These are phyloP conservation scores for Fusarium keratoplasticum DNA, from an alignment of 2,329 filamentous ascomycete species.

Conservation along the genomic window DNA sequence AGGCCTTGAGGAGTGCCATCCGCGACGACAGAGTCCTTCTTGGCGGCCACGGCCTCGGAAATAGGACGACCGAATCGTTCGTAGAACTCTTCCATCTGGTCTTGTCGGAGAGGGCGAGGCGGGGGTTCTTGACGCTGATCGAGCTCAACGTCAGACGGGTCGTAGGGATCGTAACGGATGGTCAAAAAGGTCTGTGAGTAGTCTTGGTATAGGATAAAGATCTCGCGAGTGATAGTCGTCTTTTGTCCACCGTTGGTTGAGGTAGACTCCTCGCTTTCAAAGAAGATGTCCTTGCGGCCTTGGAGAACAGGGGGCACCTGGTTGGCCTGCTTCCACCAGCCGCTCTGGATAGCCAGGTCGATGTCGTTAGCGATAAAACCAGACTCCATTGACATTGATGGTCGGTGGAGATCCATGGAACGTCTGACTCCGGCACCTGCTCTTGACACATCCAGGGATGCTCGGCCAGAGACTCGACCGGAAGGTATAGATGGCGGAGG, in stretches of 20 bases:
- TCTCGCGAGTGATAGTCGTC: conserved; percentile 78
- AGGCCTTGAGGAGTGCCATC: conserved; percentile 85
- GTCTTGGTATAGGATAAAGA: conserved; percentile 92
- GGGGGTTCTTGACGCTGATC: conserved; percentile 90
- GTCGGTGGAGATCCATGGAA: conserved; percentile 81
- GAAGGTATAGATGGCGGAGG: conserved; percentile 52
- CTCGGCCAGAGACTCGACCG: conserved; percentile 43
- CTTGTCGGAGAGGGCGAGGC: conserved; percentile 84
- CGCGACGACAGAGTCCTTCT: conserved; percentile 84
- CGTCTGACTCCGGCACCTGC: conserved; percentile 58
- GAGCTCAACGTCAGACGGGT: conserved; percentile 77
- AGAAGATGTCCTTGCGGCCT: conserved; percentile 83
- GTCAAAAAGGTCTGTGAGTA: conserved; percentile 95
- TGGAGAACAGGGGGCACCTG: conserved; percentile 85
- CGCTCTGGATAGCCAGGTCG: conserved; percentile 77
- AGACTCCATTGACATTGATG: conserved; percentile 78
- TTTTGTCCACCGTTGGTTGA: conserved; percentile 77
- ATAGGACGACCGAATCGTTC: conserved; percentile 84
- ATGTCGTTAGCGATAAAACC: conserved; percentile 90
- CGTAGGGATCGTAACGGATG: conserved; percentile 79
- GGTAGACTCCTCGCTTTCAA: conserved; percentile 83
- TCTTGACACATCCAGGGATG: conserved; percentile 53
- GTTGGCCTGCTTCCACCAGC: conserved; percentile 90
- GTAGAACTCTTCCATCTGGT: conserved; percentile 91
- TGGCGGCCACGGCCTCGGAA: conserved; percentile 73